Conservation (phyloP, 495 filamentous ascomycete genomes). For the Penicillium turbatum region DNA sequence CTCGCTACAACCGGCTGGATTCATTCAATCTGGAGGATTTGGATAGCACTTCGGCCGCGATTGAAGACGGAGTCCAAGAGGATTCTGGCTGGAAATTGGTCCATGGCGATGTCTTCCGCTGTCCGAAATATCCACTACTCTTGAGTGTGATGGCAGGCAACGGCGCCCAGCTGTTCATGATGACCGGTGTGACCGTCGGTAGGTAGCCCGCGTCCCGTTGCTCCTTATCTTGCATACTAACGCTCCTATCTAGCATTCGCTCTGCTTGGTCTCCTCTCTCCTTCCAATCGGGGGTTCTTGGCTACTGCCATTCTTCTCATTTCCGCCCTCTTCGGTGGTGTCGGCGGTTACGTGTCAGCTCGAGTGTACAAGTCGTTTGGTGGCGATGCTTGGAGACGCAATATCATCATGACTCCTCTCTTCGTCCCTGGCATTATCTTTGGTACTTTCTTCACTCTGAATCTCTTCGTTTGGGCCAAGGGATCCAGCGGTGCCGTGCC, state of each 20-base stretch:
- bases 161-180: conserved; percentile 93
- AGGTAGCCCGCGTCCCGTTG: conserved; percentile 7
- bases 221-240: neutral
- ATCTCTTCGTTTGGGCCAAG: conserved; percentile 93
- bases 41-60: conserved; percentile 60
- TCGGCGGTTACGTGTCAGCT: conserved; percentile 87
- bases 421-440: conserved; percentile 88
- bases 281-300: conserved; percentile 88
- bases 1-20: conserved; percentile 90
- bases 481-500: conserved; percentile 88
- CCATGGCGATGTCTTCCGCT: conserved; percentile 94
- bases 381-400: conserved; percentile 90
- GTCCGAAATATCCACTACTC: conserved; percentile 74
- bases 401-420: conserved; percentile 82
- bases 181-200: conserved; percentile 88
- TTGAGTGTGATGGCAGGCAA: conserved; percentile 88
- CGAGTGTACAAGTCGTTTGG: conserved; percentile 88
- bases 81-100: conserved; percentile 99
- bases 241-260: conserved; percentile 60
- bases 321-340: conserved; percentile 87
- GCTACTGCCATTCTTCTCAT: conserved; percentile 87
- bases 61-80: conserved; percentile 93
- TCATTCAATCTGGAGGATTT: conserved; percentile 81
- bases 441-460: conserved; percentile 82
- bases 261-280: conserved; percentile 88